Evolutionary conservation across 2,329 filamentous ascomycete species (phyloP), one percentile per base, ranked within the genome.

Genomic region (Leptographium galeiforme): DNA sequence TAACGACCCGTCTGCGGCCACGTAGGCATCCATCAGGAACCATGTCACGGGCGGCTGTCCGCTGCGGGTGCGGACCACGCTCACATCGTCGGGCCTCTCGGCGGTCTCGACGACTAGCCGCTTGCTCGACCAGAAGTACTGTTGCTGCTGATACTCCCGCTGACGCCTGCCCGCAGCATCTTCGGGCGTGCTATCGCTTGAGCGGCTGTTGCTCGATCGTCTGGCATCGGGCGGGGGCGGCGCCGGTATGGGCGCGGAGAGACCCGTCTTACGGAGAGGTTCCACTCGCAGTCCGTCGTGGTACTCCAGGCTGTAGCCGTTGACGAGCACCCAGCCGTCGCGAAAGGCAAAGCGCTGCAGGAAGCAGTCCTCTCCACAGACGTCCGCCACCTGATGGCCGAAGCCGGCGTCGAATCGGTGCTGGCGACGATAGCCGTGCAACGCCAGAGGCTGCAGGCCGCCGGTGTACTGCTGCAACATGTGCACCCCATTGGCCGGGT

Each of bases 321-420:
- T 75, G 45, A 72, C 68, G 6, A 76, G 64, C 5, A 74, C 64
- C 72, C 72, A 76, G 58, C 68, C 65, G 59, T 73, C 71, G 41
- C 61, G 63, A 60, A 75, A 74, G 36, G 64, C 60, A 56, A 72
- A 74, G 8, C 71, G 68, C 58, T 74, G 71, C 57, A 75, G 66
- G 60, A 73, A 74, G 58, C 72, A 74, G 12, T 65, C 63, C 52
- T 73, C 70, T 19, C 72, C 72, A 57, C 72, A 73, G 10, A 67
- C 61, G 32, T 69, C 66, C 0, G 70, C 63, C 18, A 74, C 66
- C 12, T 69, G 61, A 56, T 73, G 71, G 1, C 69, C 71, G 49
- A 65, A 63, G 57, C 66, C 67, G n/a, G 69, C 63, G 18, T 67
- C 65, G 41, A 74, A 63, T 1, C 60, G 60, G 56, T 73, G 68